These are phyloP conservation scores for Pseudopyricularia cyperi DNA, from an alignment of 2,329 filamentous ascomycete genomes.

Conservation along the genomic window DNA sequence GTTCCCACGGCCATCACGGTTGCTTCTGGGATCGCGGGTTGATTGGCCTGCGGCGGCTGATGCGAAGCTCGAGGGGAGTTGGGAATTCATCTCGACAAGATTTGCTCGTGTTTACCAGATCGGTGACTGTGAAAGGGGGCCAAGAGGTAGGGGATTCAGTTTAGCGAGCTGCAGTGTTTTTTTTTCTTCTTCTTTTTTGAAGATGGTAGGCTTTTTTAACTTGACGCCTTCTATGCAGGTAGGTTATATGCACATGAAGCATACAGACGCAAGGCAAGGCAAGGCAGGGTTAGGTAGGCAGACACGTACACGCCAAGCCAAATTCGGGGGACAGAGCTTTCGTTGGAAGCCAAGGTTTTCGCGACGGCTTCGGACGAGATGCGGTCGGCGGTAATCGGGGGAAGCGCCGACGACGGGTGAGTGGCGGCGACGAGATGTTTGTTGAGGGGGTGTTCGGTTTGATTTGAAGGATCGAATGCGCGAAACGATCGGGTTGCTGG, in stretches of 20 bases:
- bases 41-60: conserved; percentile 70
- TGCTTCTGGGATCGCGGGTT: conserved; percentile 42
- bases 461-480: not conserved
- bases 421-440: not conserved
- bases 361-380: not conserved
- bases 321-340: not conserved
- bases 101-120: conserved; percentile 3
- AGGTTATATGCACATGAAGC: not conserved
- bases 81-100: conserved; percentile 45
- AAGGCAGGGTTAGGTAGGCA: too few species aligned
- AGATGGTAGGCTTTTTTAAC: too few species aligned
- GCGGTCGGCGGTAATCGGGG: not conserved
- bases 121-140: not conserved
- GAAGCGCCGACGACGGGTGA: not conserved
- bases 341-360: not conserved
- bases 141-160: not conserved
- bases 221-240: not conserved
- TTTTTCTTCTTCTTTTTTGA: not conserved
- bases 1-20: conserved; percentile 40
- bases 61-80: conserved; percentile 72
- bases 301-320: conserved; percentile 1
- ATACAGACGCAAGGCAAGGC: too few species aligned
- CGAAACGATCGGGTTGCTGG: not conserved
- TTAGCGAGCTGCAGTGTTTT: not conserved
- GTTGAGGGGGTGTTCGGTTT: not conserved